phyloP scores from a whole-genome alignment of 768 basidiomycete species.

The Termitomyces sp. region DNA sequence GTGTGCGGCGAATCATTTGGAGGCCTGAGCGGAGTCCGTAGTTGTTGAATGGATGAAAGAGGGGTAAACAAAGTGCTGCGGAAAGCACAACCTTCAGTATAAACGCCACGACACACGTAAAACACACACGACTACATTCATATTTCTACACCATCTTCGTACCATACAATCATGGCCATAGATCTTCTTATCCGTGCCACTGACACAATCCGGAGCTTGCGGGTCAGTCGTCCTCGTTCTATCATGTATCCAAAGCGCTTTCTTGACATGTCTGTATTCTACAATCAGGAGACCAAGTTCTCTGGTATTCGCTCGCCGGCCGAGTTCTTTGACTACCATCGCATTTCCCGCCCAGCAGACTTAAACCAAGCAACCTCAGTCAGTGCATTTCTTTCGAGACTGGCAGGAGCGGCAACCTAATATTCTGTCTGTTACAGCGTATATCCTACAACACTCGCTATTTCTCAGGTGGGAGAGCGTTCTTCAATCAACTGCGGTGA shows the following conservation, averaged over 20 bases:
- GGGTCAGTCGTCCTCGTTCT: slow-evolving; percentile 39
- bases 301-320: slow-evolving; percentile 64
- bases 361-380: slow-evolving; percentile 75
- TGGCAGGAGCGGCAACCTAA: neutral
- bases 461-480: slow-evolving; percentile 55
- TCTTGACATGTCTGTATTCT: neutral
- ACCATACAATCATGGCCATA: slow-evolving; percentile 36
- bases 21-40: slow-evolving; percentile 1
- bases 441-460: slow-evolving; percentile 94
- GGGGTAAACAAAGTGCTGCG: slow-evolving; percentile 17
- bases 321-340: slow-evolving; percentile 83
- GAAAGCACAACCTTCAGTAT: neutral
- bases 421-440: slow-evolving; percentile 39
- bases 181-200: slow-evolving; percentile 59
- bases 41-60: slow-evolving; percentile 4
- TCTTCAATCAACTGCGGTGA: neutral
- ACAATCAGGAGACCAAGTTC: slow-evolving; percentile 65
- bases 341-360: slow-evolving; percentile 80
- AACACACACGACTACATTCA: slow-evolving; percentile 7
- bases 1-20: slow-evolving; percentile 68
- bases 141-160: slow-evolving; percentile 7
- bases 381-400: slow-evolving; percentile 19
- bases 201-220: slow-evolving; percentile 64
- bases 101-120: slow-evolving; percentile 7
- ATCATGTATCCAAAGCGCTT: neutral